These are phyloP conservation scores for Saccharomyces hybrid DNA, from an alignment of 1,139 yeast species.

Conservation along the genomic window DNA sequence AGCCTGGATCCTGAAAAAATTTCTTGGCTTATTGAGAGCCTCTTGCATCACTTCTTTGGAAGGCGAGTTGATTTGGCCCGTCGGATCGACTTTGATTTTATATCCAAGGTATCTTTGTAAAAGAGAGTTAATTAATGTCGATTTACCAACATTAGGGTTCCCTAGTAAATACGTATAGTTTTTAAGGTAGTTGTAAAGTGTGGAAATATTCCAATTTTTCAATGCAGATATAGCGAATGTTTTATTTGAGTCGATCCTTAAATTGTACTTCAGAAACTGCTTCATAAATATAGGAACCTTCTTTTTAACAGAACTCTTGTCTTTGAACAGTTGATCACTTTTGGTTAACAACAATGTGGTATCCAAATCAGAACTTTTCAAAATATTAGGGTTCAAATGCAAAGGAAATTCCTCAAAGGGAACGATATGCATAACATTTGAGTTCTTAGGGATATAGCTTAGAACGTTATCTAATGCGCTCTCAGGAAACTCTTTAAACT, in stretches of 20 bases:
- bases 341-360: conserved; percentile 24
- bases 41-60: conserved; percentile 1
- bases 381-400: conserved; percentile 39
- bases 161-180: conserved; percentile 58
- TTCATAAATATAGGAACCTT: conserved; percentile 18
- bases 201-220: conserved; percentile 45
- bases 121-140: conserved; percentile 51
- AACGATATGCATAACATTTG: conserved; percentile 52
- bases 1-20: conserved; percentile 10
- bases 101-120: conserved; percentile 25
- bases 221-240: conserved; percentile 46
- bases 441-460: conserved; percentile 40
- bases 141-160: conserved; percentile 69
- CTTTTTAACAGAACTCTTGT: conserved; percentile 15
- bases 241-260: conserved; percentile 39
- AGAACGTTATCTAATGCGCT: conserved; percentile 36
- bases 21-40: conserved; percentile 3
- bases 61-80: conserved; percentile 4
- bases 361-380: conserved; percentile 15
- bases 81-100: conserved; percentile 13
- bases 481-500: conserved; percentile 35
- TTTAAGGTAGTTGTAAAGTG: conserved; percentile 31
- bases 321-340: conserved; percentile 24
- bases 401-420: conserved; percentile 68
- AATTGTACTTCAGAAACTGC: conserved; percentile 32